Evolutionary conservation across 306 rosid genomes (phyloP), one percentile per base, ranked within the genome.

Genomic region (Medicago arabica): DNA sequence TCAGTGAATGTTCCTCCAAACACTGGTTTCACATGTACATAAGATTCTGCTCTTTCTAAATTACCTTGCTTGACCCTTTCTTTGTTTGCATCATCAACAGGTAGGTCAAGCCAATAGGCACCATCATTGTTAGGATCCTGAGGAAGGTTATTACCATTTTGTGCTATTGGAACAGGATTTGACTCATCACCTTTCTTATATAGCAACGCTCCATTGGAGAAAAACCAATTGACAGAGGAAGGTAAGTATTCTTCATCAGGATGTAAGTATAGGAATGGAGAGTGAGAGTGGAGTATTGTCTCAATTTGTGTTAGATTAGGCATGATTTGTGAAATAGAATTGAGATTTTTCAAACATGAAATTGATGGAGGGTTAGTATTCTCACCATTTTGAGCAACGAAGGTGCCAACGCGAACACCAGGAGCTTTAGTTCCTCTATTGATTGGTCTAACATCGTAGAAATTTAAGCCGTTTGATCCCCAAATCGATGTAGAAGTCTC

Each of bases 21-120:
- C 93, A 87, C 82, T n/a, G 96, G 94, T 63, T 92, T 92, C 50
- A 82, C 79, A 71, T 87, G 97, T 23, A 86, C 9, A 66, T 88
- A 88, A n/a, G 81, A 50, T 53, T 80, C 78, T 0, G 83, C 81
- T 16, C 51, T 76, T 51, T 44, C 57, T 39, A 90, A 31, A 58
- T 92, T 79, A 8, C 96, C 96, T 2, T 53, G 69, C 72, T 86
- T 88, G 4, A 92, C 91, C 72, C 89, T 84, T 17, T 89, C 92
- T 72, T 62, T 81, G 31, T 76, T 81, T 23, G 46, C 72, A 12
- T 75, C 50, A 25, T 87, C 96, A 0, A 2, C 67, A 2, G 97
- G 97, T 0, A 91, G 80, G 80, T 91, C 92, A 13, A 93, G 5
- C 96, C 97, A 93, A 71, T 81, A 93, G 4, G 85, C 78, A 16